phyloP scores from a whole-genome alignment of 2,329 filamentous ascomycete species.

The Berkeleyomyces basicola region DNA sequence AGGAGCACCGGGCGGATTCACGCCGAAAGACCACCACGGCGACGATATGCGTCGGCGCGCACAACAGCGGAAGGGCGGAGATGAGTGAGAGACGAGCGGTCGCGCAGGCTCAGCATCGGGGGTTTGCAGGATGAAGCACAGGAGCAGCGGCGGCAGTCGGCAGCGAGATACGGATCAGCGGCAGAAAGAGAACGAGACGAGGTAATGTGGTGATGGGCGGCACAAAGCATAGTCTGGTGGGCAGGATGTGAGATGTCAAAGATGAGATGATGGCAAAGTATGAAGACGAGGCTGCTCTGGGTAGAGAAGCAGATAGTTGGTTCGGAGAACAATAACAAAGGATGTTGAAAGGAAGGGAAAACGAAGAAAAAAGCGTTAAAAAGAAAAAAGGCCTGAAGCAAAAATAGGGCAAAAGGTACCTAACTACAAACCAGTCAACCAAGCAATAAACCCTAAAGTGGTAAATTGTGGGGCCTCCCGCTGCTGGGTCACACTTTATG shows the following conservation, averaged over 20 bases:
- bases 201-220: slow-evolving; percentile 2
- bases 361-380: background rate
- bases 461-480: slow-evolving; percentile 1
- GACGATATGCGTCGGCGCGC: slow-evolving; percentile 14
- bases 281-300: background rate
- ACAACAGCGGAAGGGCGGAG: slow-evolving; percentile 8
- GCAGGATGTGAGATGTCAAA: background rate
- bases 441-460: background rate
- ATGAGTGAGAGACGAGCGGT: slow-evolving; percentile 1
- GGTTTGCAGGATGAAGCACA: slow-evolving; percentile 5
- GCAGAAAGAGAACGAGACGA: background rate
- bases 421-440: slow-evolving; percentile 1
- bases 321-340: background rate
- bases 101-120: slow-evolving; percentile 6
- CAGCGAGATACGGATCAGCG: background rate
- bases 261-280: background rate
- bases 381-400: slow-evolving; percentile 14
- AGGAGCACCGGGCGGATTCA: slow-evolving; percentile 8
- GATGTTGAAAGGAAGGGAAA: background rate
- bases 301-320: background rate
- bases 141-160: slow-evolving; percentile 4
- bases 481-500: background rate
- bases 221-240: slow-evolving; percentile 12
- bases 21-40: slow-evolving; percentile 12
- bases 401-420: background rate